A percentile compares a stretch with the other conserved stretches of the same genome.
Conservation (phyloP, 2,329 filamentous ascomycete genomes). For the Aureobasidium vineae region DNA sequence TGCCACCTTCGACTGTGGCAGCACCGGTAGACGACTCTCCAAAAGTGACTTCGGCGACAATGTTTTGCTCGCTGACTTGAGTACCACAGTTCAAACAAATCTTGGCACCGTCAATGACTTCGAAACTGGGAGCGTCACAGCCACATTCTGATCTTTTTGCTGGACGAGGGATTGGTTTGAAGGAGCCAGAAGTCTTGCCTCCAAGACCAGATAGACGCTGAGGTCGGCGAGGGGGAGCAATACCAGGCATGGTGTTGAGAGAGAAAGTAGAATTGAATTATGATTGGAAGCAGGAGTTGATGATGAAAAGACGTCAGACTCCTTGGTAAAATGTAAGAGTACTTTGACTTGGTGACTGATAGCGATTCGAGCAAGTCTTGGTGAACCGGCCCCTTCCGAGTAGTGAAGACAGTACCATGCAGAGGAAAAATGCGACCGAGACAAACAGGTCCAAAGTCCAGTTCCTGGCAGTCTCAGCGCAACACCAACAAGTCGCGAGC, state of each 20-base stretch:
- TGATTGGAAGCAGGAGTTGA: background rate
- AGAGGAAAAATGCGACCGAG: background rate
- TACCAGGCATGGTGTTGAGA: constrained; percentile 23
- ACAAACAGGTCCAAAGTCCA: background rate
- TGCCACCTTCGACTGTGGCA: constrained; percentile 86
- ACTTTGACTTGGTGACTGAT: background rate
- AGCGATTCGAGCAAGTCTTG: background rate
- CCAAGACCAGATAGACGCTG: constrained; percentile 22
- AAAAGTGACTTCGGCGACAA: constrained; percentile 88
- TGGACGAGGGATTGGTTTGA: constrained; percentile 23
- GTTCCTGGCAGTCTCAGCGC: background rate
- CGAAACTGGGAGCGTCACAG: constrained; percentile 35
- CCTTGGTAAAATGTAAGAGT: background rate
- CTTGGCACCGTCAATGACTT: constrained; percentile 43
- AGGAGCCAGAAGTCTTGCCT: background rate
- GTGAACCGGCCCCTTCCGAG: background rate
- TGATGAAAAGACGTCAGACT: background rate
- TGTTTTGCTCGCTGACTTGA: constrained; percentile 80
- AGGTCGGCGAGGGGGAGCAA: constrained; percentile 18
- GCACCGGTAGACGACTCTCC: constrained; percentile 83
- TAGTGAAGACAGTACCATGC: background rate
- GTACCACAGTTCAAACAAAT: constrained; percentile 82
- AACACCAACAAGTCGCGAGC: background rate
- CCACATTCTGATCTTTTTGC: constrained; percentile 26
- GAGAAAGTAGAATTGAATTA: background rate